These are phyloP conservation scores for Claviceps cyperi DNA, from an alignment of 2,329 filamentous ascomycete genomes.

Conservation along the genomic window DNA sequence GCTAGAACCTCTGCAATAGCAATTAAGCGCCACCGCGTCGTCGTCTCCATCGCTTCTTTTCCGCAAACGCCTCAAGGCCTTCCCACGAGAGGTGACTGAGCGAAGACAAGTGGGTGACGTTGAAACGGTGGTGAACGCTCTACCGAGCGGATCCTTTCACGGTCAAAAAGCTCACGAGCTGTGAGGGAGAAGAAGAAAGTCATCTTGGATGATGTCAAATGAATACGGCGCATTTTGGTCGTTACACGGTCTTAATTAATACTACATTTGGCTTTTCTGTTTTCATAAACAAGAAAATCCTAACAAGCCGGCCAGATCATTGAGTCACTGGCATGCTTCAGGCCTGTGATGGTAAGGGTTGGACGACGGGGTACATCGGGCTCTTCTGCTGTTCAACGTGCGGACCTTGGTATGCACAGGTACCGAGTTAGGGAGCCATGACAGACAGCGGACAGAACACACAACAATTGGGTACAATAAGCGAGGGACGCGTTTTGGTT, in stretches of 20 bases:
- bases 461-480: not conserved
- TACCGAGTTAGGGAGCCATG: no score
- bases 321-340: not conserved
- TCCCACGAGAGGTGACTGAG: slow-evolving; percentile 61
- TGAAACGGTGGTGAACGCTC: slow-evolving; percentile 54
- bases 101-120: slow-evolving; percentile 83
- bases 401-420: no score
- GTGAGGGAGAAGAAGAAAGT: slow-evolving; percentile 11
- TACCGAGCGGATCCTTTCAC: slow-evolving; percentile 16
- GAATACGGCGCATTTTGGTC: not conserved
- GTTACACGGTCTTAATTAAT: not conserved
- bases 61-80: slow-evolving; percentile 53
- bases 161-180: slow-evolving; percentile 21
- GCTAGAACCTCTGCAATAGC: slow-evolving; percentile 92
- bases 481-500: not conserved
- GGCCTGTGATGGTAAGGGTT: not conserved
- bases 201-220: not conserved
- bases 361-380: not conserved
- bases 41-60: slow-evolving; percentile 21
- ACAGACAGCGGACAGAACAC: not conserved
- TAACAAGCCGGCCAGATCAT: not conserved
- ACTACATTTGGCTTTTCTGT: not conserved
- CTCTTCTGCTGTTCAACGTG: not conserved
- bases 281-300: not conserved
- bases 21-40: slow-evolving; percentile 41